A percentile compares a stretch with the other conserved stretches of the same genome.
Evolutionary conservation across 1,139 yeast species (phyloP).

Genomic region (Spathaspora jeffriesii): DNA sequence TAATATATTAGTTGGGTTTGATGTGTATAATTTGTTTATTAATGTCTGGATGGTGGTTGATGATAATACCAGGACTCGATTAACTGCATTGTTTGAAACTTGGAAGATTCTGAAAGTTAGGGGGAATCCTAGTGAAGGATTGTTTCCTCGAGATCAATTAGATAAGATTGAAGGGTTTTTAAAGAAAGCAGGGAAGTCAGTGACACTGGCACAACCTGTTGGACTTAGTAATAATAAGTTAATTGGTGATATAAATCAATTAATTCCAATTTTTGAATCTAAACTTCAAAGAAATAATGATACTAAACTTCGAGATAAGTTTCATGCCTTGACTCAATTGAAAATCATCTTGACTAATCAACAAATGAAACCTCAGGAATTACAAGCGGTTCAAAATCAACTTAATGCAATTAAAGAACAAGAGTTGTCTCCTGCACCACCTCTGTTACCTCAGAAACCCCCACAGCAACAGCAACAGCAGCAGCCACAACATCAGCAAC

Average conservation of each 20-base stretch:
- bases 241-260: constrained; percentile 45
- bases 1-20: constrained; percentile 35
- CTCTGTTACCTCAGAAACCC: constrained; percentile 10
- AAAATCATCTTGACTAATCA: constrained; percentile 36
- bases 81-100: constrained; percentile 32
- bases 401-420: constrained; percentile 31
- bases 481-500: constrained; percentile 8
- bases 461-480: constrained; percentile 6
- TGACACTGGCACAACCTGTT: constrained; percentile 6
- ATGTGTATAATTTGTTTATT: constrained; percentile 35
- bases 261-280: constrained; percentile 37
- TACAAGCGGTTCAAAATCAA: constrained; percentile 40
- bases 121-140: constrained; percentile 34
- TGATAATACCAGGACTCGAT: constrained; percentile 28
- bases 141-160: constrained; percentile 32
- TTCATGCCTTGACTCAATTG: constrained; percentile 46
- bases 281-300: constrained; percentile 32
- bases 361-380: constrained; percentile 41
- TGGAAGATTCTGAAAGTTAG: no score
- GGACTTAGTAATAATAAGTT: constrained; percentile 24
- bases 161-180: constrained; percentile 40
- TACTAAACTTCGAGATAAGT: constrained; percentile 33
- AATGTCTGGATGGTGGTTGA: constrained; percentile 41
- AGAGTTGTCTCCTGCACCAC: constrained; percentile 22
- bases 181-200: constrained; percentile 31